Percentiles rank a stretch among this genome's conserved stretches.
Evolutionary conservation across 164 flowering plant species (phyloP).

Genomic region (Aristolochia fimbriata): DNA sequence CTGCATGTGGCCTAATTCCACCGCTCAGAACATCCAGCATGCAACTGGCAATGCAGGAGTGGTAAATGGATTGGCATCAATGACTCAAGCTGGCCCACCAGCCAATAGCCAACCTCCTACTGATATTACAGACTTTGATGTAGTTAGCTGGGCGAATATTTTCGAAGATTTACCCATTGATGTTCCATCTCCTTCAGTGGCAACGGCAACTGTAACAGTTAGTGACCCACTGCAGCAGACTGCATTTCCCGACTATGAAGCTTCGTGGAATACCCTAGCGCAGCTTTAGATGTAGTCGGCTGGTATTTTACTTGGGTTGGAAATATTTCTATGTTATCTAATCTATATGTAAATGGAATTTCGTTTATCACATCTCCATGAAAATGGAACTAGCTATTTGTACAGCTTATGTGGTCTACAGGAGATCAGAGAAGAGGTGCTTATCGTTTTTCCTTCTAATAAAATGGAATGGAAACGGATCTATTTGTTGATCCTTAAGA

Average conservation of each 20-base stretch:
- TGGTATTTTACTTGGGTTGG: too few relatives aligned
- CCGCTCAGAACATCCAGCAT: conserved; percentile 8
- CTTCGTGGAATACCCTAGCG: conserved; percentile 21
- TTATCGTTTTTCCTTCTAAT: too few relatives aligned
- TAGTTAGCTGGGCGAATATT: neutral
- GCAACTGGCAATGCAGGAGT: neutral
- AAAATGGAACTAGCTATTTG: too few relatives aligned
- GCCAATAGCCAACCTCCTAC: too few relatives aligned
- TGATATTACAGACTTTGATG: neutral
- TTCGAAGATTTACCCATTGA: neutral
- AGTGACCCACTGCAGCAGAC: conserved; percentile 14
- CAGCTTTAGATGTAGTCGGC: conserved; percentile 4
- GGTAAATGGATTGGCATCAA: neutral
- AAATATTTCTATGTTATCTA: too few relatives aligned
- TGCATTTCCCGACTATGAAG: conserved; percentile 30
- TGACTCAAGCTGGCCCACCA: neutral
- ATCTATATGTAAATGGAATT: too few relatives aligned
- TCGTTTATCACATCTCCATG: too few relatives aligned
- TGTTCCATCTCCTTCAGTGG: conserved; percentile 12
- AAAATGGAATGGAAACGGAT: too few relatives aligned
- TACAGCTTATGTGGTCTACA: too few relatives aligned
- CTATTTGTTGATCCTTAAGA: too few relatives aligned
- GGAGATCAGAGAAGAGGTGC: too few relatives aligned
- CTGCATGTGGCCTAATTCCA: conserved; percentile 5
- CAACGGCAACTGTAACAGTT: conserved; percentile 12